Conservation (phyloP, 768 basidiomycete species). For the Termitomyces sp. region DNA sequence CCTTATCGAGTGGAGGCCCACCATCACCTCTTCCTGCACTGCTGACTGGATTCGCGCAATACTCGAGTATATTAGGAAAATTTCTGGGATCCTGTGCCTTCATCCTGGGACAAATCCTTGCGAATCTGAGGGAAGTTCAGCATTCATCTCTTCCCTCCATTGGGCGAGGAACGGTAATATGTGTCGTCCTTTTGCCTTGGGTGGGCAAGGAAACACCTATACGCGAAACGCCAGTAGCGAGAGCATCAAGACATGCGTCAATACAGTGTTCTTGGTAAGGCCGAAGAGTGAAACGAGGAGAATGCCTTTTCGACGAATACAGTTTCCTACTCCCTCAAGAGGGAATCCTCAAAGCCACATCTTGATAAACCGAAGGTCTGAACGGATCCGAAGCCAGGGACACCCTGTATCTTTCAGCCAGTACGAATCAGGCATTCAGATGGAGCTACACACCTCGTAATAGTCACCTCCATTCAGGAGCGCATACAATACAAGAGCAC, state of each 20-base stretch:
- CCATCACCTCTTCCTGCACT: conserved; percentile 26
- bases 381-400: conserved; percentile 44
- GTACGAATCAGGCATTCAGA: not conserved
- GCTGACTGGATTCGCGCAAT: conserved; percentile 37
- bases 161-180: too few species aligned
- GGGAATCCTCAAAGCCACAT: conserved; percentile 51
- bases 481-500: conserved; percentile 60
- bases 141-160: conserved; percentile 43
- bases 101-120: conserved; percentile 35
- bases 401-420: conserved; percentile 8
- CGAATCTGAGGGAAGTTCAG: conserved; percentile 45
- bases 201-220: conserved; percentile 76
- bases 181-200: conserved; percentile 29
- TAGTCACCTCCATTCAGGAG: conserved; percentile 73
- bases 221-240: conserved; percentile 60
- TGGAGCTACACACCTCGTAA: conserved; percentile 19
- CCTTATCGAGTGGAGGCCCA: conserved; percentile 21
- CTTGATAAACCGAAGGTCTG: conserved; percentile 58
- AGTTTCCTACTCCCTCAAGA: conserved; percentile 21
- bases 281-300: conserved; percentile 41
- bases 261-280: conserved; percentile 88
- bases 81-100: conserved; percentile 28
- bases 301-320: conserved; percentile 3
- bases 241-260: conserved; percentile 66
- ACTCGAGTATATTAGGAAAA: conserved; percentile 55